Evolutionary conservation across 2,329 filamentous ascomycete genomes (phyloP), one percentile per base, ranked within the genome.

Genomic region (Ceratocystis alfenasii): DNA sequence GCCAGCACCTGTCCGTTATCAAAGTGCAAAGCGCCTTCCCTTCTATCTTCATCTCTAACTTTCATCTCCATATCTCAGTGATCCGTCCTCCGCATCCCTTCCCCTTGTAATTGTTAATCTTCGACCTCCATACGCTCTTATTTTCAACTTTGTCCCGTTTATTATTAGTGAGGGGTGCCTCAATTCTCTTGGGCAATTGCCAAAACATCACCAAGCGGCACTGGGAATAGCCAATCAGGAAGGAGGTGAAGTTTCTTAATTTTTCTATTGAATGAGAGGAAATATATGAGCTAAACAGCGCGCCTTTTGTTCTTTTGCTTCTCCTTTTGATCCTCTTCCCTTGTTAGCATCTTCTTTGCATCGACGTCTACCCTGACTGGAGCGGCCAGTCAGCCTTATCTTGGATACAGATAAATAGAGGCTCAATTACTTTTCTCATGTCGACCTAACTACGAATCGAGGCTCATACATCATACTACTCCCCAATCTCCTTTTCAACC

Each of bases 331-430:
- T 10, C 48, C 10, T 61, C 33, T 66, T 20, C 33, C 33, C 22
- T 33, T 57, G 45, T 44, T 25, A 62, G 57, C 45, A 22, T 44
- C 45, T 61, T 33, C 41, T 59, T 61, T 65, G 45, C 55, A 30
- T 53, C 10, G 22, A 4, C n/a, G 2, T 53, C 48, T 12, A 20
- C 48, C 7, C 48, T 20, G n/a, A n/a, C 48, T 7, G n/a, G n/a
- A 25, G n/a, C 48, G 17, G 7, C 48, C 48, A n/a, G 7, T 25
- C 48, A n/a, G n/a, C 48, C n/a, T 25, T 53, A 25, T 64, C 46
- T 41, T 66, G 36, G 48, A 25, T 53, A 25, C 48, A 53, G 48
- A 25, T 28, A 10, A 53, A 53, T 25, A 10, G 25, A 53, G 22
- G 48, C 48, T 17, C 48, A 53, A 28, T 7, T 5, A 25, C 22